phyloP scores from a whole-genome alignment of 1,284 basidiomycete species.

The Moesziomyces sp. region DNA sequence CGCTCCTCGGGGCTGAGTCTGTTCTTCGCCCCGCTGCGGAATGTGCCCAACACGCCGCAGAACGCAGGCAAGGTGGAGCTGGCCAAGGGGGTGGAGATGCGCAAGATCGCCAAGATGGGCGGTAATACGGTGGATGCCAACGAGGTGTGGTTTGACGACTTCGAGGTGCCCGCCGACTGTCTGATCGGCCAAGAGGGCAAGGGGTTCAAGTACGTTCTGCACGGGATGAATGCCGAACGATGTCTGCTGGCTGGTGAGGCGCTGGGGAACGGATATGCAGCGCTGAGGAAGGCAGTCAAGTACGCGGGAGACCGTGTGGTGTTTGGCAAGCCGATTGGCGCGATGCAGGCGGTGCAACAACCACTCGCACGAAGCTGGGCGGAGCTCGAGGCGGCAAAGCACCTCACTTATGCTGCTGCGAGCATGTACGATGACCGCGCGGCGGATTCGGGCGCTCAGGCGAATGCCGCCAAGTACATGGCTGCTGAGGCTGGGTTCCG shows the following conservation, averaged over 20 bases:
- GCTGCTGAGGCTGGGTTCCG: constrained; percentile 64
- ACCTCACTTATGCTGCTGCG: constrained; percentile 63
- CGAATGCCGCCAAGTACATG: constrained; percentile 67
- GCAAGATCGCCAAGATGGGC: constrained; percentile 68
- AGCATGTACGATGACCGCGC: constrained; percentile 51
- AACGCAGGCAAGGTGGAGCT: constrained; percentile 21
- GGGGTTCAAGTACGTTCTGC: constrained; percentile 67
- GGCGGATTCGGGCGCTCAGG: constrained; percentile 61
- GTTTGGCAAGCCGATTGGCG: constrained; percentile 64
- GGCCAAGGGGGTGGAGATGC: constrained; percentile 57
- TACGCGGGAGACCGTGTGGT: constrained; percentile 63
- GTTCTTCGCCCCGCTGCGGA: constrained; percentile 50
- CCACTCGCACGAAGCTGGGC: constrained; percentile 65
- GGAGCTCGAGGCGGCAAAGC: constrained; percentile 64
- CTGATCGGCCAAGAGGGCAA: constrained; percentile 68
- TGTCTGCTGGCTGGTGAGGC: constrained; percentile 70
- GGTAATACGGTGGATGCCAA: constrained; percentile 68
- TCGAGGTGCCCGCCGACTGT: constrained; percentile 60
- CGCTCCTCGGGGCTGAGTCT: constrained; percentile 57
- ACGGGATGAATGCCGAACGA: constrained; percentile 69
- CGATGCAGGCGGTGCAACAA: constrained; percentile 66
- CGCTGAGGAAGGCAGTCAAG: constrained; percentile 39
- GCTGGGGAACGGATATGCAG: constrained; percentile 64
- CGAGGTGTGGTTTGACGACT: constrained; percentile 67
- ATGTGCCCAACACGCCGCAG: constrained; percentile 32